Evolutionary conservation across 768 basidiomycete genomes (phyloP).

Genomic region (Auriscalpium microsporum): DNA sequence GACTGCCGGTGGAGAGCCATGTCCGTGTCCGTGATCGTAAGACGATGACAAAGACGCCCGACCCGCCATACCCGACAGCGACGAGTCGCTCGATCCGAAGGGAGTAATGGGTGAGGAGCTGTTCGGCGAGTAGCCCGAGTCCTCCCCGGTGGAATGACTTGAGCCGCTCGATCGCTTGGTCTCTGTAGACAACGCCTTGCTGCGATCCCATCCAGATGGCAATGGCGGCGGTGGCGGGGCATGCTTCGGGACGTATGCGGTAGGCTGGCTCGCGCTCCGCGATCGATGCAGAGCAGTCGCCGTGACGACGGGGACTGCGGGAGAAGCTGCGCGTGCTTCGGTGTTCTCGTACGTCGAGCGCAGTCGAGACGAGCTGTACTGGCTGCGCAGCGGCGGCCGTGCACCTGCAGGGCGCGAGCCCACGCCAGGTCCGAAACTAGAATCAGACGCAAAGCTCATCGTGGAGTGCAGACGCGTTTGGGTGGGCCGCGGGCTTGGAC

Average conservation of each 20-base stretch:
- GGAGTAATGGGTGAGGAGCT: slow-evolving; percentile 84
- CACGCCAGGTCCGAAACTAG: background rate
- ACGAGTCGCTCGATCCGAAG: slow-evolving; percentile 84
- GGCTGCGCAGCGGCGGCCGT: slow-evolving; percentile 11
- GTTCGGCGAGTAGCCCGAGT: slow-evolving; percentile 79
- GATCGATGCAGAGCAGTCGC: slow-evolving; percentile 41
- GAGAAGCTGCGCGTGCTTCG: slow-evolving; percentile 6
- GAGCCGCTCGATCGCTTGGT: slow-evolving; percentile 79
- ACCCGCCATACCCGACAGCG: slow-evolving; percentile 45
- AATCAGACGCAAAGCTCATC: slow-evolving; percentile 8
- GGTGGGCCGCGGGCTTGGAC: slow-evolving; percentile 2
- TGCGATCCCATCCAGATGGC: slow-evolving; percentile 35
- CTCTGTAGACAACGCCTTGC: slow-evolving; percentile 33
- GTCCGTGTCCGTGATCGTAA: slow-evolving; percentile 37
- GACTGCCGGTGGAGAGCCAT: slow-evolving; percentile 33
- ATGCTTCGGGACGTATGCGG: slow-evolving; percentile 49
- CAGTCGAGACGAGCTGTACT: slow-evolving; percentile 11
- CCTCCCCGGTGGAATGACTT: slow-evolving; percentile 73
- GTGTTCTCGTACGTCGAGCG: slow-evolving; percentile 7
- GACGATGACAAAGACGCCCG: slow-evolving; percentile 39
- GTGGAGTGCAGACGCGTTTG: slow-evolving; percentile 6
- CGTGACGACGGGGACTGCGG: slow-evolving; percentile 9
- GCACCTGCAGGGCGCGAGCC: background rate
- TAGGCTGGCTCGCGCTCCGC: slow-evolving; percentile 75
- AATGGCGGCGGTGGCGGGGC: slow-evolving; percentile 49